Base-by-base conservation (phyloP, 1,139 yeast species). In the Zygotorulaspora mrakii region DNA sequence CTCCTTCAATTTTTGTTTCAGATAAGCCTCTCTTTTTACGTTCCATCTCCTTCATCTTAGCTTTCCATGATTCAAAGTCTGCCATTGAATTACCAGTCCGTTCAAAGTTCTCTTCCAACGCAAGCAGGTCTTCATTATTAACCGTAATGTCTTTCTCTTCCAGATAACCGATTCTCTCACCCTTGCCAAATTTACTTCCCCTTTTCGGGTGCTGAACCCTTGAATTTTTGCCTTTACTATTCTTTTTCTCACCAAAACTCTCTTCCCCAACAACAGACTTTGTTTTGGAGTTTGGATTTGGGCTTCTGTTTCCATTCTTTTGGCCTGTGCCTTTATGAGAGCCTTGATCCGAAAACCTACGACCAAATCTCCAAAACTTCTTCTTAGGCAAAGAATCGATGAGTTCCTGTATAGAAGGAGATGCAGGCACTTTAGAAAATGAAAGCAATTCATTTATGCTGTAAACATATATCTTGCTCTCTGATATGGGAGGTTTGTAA, bases 41-140 rank as follows among this genome's bases (percentile, higher is more conserved):
- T 39, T 78, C 81, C 57, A 76, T 76, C 37, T 67, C 64, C 49
- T 71, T 71, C 77, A 76, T 74, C 54, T 70, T 70, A 39, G 73
- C 67, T 62, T 78, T 79, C 84, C 86, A 80, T 49, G 70, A 69
- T 57, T 81, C 88, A 53, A 81, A 81, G 51, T 81, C 88, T 42
- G 78, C 79, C 14, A 78, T 81, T 2, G 84, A 73, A 45, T 74
- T 77, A 61, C 72, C 62, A 40, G 68, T 59, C 37, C 62, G 60
- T 17, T 55, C 62, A 41, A 61, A 55, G 33, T 56, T 57, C 27
- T 53, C 60, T 42, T 59, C 64, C 23, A 61, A 39, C n/a, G 59
- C 59, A 28, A 59, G 43, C 20, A 54, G 39, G 26, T 52, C 56
- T 17, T 51, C 54, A 27, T 45, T 48, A 28, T 46, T 48, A 2